These are phyloP conservation scores for Podospora bellae-mahoneyi DNA, from an alignment of 495 filamentous ascomycete genomes.

Conservation along the genomic window DNA sequence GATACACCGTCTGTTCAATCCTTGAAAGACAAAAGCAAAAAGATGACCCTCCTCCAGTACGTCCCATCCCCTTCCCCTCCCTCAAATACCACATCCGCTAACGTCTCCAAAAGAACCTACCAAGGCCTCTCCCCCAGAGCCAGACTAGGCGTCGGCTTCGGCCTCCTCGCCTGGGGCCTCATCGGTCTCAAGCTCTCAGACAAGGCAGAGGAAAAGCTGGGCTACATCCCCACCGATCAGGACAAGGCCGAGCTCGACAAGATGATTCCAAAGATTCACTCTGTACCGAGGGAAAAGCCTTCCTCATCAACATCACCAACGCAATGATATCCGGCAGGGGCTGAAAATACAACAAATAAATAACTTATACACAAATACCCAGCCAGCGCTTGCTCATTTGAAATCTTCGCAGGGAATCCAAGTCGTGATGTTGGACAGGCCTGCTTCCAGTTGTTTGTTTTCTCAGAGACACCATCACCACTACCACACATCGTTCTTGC, in stretches of 20 bases:
- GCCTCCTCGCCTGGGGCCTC: conserved; percentile 43
- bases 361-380: not conserved
- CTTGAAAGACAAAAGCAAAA: not conserved
- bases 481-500: too few relatives aligned
- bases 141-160: conserved; percentile 40
- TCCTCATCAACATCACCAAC: not conserved
- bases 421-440: too few relatives aligned
- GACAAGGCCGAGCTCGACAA: conserved; percentile 41
- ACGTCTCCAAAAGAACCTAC: conserved; percentile 27
- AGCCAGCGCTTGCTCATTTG: too few relatives aligned
- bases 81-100: not conserved
- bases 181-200: conserved; percentile 41
- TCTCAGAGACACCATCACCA: too few relatives aligned
- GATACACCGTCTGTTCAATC: not conserved
- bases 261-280: conserved; percentile 38
- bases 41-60: conserved; percentile 1
- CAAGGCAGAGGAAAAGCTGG: conserved; percentile 41
- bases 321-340: not conserved
- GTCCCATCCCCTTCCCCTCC: not conserved
- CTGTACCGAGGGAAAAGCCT: conserved; percentile 31
- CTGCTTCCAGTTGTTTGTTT: too few relatives aligned
- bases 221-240: conserved; percentile 43
- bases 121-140: conserved; percentile 37
- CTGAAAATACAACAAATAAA: not conserved
- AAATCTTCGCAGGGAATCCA: too few relatives aligned